Conservation (phyloP, 164 flowering plant genomes). For the Magnolia officinalis region DNA sequence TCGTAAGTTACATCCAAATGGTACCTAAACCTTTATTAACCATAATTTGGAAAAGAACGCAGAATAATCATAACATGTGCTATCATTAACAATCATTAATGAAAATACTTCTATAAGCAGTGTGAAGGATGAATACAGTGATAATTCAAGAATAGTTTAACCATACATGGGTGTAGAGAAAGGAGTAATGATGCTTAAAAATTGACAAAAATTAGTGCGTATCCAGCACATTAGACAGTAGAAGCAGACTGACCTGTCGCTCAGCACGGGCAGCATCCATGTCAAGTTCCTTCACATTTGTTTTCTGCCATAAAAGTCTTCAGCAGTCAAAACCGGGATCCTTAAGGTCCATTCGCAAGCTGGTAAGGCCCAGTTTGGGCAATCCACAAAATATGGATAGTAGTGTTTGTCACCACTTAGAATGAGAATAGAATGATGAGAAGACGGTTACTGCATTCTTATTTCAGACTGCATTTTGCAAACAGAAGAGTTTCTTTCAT, state of each 20-base stretch:
- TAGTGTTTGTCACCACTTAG: too few species aligned
- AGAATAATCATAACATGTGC: too few species aligned
- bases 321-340: slow-evolving; percentile 7
- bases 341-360: background rate
- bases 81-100: background rate
- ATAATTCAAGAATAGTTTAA: background rate
- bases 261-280: slow-evolving; percentile 90
- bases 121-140: background rate
- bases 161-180: too few species aligned
- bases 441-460: too few species aligned
- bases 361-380: background rate
- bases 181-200: background rate
- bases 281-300: slow-evolving; percentile 79
- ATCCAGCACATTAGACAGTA: background rate
- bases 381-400: background rate
- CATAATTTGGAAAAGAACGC: too few species aligned
- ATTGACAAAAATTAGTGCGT: background rate
- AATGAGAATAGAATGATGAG: too few species aligned
- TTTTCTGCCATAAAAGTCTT: slow-evolving; percentile 49
- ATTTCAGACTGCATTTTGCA: too few species aligned
- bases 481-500: too few species aligned
- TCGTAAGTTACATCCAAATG: background rate
- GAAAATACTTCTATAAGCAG: background rate
- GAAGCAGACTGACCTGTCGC: slow-evolving; percentile 54
- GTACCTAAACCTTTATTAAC: background rate